Evolutionary conservation across 2,329 filamentous ascomycete genomes (phyloP).

Genomic region (Beauveria australis): DNA sequence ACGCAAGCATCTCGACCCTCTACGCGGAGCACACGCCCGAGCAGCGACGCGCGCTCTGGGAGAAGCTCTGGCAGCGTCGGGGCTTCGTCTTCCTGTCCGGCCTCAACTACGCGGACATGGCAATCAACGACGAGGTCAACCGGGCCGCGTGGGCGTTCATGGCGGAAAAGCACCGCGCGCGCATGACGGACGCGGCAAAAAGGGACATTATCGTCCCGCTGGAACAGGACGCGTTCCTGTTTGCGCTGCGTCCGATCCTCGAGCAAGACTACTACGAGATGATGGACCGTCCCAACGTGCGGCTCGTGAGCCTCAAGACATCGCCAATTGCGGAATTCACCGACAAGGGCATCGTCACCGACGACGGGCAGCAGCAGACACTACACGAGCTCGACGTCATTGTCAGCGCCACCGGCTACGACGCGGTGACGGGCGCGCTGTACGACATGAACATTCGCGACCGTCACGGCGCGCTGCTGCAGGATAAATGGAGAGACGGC

Average conservation of each 20-base stretch:
- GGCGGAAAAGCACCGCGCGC: background rate
- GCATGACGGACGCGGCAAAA: conserved; percentile 9
- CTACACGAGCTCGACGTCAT: conserved; percentile 10
- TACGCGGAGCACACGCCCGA: background rate
- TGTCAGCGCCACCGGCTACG: conserved; percentile 17
- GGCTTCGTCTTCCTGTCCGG: too few relatives aligned
- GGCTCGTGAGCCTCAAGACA: conserved; percentile 7
- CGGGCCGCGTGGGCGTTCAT: background rate
- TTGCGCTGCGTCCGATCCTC: background rate
- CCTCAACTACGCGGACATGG: background rate
- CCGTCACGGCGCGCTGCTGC: conserved; percentile 11
- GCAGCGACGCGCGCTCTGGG: background rate
- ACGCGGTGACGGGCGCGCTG: conserved; percentile 16
- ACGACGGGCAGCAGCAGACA: background rate
- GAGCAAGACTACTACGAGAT: conserved; percentile 11
- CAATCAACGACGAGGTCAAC: background rate
- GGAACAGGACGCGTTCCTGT: background rate
- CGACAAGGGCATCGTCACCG: background rate
- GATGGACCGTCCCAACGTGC: conserved; percentile 10
- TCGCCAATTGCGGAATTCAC: background rate
- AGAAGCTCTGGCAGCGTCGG: background rate
- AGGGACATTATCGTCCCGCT: conserved; percentile 10
- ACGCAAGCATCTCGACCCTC: too few relatives aligned
- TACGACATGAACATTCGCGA: conserved; percentile 17
- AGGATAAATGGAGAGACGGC: conserved; percentile 14